These are phyloP conservation scores for Fusarium tricinctum DNA, from an alignment of 2,329 filamentous ascomycete species.

Conservation along the genomic window DNA sequence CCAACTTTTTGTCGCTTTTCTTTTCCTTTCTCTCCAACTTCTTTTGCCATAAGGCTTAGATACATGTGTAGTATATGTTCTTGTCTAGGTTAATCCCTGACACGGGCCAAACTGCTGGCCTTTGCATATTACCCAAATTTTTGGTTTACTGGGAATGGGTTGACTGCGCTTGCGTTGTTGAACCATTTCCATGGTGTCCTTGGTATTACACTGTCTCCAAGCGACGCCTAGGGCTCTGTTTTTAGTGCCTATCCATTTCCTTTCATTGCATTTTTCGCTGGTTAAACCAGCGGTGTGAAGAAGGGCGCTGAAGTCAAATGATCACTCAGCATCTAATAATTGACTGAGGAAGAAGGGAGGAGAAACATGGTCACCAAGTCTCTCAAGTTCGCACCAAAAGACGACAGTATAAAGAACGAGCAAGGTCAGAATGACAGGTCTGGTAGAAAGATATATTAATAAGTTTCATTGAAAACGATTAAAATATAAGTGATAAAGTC, in stretches of 20 bases:
- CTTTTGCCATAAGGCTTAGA: conserved; percentile 45
- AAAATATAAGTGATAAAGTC: too few relatives aligned
- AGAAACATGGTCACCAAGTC: too few relatives aligned
- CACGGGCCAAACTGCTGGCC: conserved; percentile 21
- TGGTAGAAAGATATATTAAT: too few relatives aligned
- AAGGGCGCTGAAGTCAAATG: background rate
- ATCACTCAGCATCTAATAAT: background rate
- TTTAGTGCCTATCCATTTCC: background rate
- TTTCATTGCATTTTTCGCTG: conserved; percentile 46
- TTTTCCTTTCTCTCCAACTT: conserved; percentile 36
- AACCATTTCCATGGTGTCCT: conserved; percentile 39
- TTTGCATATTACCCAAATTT: conserved; percentile 32
- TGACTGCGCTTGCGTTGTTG: conserved; percentile 39
- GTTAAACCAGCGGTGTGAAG: conserved; percentile 46
- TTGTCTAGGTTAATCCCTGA: conserved; percentile 46
- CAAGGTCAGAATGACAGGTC: too few relatives aligned
- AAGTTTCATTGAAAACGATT: too few relatives aligned
- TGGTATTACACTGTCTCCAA: conserved; percentile 50
- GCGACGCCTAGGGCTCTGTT: conserved; percentile 31
- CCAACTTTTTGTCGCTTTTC: background rate
- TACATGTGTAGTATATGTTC: conserved; percentile 51
- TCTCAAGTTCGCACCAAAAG: too few relatives aligned
- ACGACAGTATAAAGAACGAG: too few relatives aligned
- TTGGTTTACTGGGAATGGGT: conserved; percentile 34
- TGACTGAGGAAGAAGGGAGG: too few relatives aligned